Percentiles rank a stretch among this genome's conserved stretches.
These are phyloP conservation scores for Lepidopterella palustris DNA, from an alignment of 495 filamentous ascomycete species.

Conservation along the genomic window DNA sequence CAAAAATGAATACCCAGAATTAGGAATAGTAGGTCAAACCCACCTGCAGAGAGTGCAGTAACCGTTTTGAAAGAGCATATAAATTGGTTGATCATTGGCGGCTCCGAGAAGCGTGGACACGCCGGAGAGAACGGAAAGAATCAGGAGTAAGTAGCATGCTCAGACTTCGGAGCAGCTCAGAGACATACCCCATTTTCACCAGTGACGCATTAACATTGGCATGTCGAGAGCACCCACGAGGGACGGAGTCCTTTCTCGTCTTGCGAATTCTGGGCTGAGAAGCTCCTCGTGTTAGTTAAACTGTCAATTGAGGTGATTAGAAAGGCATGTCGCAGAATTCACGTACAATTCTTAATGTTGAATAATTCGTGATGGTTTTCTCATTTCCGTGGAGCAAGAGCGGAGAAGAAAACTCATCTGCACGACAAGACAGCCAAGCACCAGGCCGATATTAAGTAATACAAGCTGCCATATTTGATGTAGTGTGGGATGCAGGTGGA, in stretches of 20 bases:
- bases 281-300: background rate
- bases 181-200: slow-evolving; percentile 34
- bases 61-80: slow-evolving; percentile 51
- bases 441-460: background rate
- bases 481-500: slow-evolving; percentile 3
- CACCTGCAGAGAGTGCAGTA: slow-evolving; percentile 55
- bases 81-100: slow-evolving; percentile 53
- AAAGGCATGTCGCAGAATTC: background rate
- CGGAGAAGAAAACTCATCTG: background rate
- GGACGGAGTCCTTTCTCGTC: background rate
- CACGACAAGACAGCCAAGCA: background rate
- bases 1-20: slow-evolving; percentile 63
- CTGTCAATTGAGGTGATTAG: background rate
- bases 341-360: too few relatives aligned
- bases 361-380: background rate
- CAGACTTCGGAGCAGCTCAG: slow-evolving; percentile 33
- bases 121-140: slow-evolving; percentile 57
- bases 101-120: slow-evolving; percentile 45
- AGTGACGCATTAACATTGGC: slow-evolving; percentile 31
- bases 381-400: background rate
- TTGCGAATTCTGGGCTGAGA: background rate
- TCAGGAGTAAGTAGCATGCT: slow-evolving; percentile 50
- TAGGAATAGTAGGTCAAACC: slow-evolving; percentile 66
- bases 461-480: background rate
- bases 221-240: slow-evolving; percentile 3